Base-by-base conservation (phyloP, 1,284 basidiomycete species). In the Termitomyces sp. region DNA sequence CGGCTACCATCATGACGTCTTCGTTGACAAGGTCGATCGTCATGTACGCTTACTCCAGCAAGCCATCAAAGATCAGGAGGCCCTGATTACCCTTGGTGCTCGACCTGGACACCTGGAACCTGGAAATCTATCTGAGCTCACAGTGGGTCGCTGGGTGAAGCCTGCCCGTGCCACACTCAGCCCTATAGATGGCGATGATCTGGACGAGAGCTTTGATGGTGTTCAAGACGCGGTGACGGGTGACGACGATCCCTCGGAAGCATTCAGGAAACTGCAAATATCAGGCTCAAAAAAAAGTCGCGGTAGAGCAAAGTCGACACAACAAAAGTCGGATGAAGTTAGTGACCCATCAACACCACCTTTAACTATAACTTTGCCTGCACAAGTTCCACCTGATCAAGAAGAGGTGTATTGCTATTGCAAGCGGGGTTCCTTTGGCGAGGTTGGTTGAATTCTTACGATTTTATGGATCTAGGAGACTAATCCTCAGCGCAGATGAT, bases 341-440 rank as follows among this genome's bases (percentile, higher is more conserved):
- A 39, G 38, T 34, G 9, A 12, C 31, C 33, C 50, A 41, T 46
- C 9, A 12, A 52, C 57, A 31, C 59, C 63, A 19, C 58, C 54
- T 28, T 47, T 80, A 34, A 78, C 70, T 52, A 74, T 80, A 40
- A 78, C 70, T 8, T 60, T 79, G 47, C 75, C 74, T 41, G 67
- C 61, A 57, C 69, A 56, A 34, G 19, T 59, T 42, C 19, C 33
- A 45, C 26, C 55, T 15, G 44, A 58, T 52, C 36, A 65, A 50
- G 86, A 92, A 67, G 73, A 71, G 54, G 71, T 78, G 34, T 93
- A 88, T 69, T 93, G 90, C 65, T 86, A 83, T 70, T 93, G 91
- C 67, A 78, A 87, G 62, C 77, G 83, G 57, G 79, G 85, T 12
- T 89, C 86, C 12, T 90, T 81, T 65, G 90, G 90, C 63, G 82